Evolutionary conservation across 345 rosid species (phyloP).

Genomic region (Arabis hirsuta): DNA sequence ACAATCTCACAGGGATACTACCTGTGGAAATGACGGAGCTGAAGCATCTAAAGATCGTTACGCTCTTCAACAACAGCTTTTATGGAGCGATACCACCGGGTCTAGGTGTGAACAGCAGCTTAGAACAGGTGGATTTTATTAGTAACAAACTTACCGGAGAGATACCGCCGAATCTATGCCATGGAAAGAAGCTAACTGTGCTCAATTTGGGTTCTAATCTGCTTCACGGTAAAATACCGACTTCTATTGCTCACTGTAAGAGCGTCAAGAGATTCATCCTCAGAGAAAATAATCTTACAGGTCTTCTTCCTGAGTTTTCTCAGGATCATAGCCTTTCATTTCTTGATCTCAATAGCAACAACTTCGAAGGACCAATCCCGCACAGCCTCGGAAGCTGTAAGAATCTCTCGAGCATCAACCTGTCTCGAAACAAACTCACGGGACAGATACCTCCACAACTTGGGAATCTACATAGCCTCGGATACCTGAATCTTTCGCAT

Average conservation of each 20-base stretch:
- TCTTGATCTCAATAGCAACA: constrained; percentile 66
- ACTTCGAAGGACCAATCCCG: constrained; percentile 64
- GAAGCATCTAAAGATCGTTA: constrained; percentile 53
- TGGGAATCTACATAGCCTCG: constrained; percentile 56
- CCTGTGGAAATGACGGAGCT: constrained; percentile 69
- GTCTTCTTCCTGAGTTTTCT: constrained; percentile 66
- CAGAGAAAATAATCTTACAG: constrained; percentile 53
- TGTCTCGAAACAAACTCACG: constrained; percentile 65
- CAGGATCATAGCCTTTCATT: constrained; percentile 48
- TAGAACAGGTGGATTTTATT: constrained; percentile 65
- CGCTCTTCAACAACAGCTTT: constrained; percentile 61
- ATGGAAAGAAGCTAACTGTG: constrained; percentile 50
- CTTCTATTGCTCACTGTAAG: constrained; percentile 58
- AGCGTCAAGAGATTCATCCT: constrained; percentile 69
- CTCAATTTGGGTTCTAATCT: constrained; percentile 66
- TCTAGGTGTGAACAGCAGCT: constrained; percentile 72
- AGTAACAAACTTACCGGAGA: constrained; percentile 63
- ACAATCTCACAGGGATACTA: constrained; percentile 71
- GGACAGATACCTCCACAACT: constrained; percentile 64
- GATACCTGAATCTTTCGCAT: constrained; percentile 55
- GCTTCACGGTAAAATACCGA: constrained; percentile 65
- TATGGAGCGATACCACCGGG: constrained; percentile 62
- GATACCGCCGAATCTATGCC: constrained; percentile 77
- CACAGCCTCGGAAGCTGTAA: constrained; percentile 56
- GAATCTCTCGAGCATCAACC: constrained; percentile 53